Evolutionary conservation across 106 monocot genomes (phyloP).

Genomic region (Allium sativum): DNA sequence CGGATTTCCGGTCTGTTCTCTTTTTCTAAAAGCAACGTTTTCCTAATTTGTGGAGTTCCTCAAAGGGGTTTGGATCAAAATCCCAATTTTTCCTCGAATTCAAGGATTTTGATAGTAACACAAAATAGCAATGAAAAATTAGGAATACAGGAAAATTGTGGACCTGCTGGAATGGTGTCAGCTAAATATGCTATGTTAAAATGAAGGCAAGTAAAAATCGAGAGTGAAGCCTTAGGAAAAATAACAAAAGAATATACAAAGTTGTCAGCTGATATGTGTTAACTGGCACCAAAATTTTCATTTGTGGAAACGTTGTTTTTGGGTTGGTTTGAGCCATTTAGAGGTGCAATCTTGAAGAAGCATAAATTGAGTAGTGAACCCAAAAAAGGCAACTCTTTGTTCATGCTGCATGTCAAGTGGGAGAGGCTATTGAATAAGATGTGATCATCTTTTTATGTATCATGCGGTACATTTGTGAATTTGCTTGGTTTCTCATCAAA

Average conservation of each 20-base stretch:
- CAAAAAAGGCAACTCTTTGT: conserved; percentile 32
- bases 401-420: conserved; percentile 51
- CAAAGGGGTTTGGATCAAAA: not conserved
- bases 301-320: conserved; percentile 82
- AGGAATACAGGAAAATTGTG: not conserved
- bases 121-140: not conserved
- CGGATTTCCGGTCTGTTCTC: not conserved
- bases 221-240: conserved; percentile 85
- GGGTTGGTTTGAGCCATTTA: conserved; percentile 94
- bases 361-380: conserved; percentile 32
- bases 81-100: not conserved
- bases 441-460: conserved; percentile 17
- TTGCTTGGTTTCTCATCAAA: no score
- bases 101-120: not conserved
- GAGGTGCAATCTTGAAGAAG: conserved; percentile 47
- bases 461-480: no score
- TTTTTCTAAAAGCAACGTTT: not conserved
- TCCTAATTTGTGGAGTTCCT: no score
- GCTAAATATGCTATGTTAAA: conserved; percentile 40
- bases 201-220: conserved; percentile 67
- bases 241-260: conserved; percentile 86
- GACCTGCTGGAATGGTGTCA: conserved; percentile 12
- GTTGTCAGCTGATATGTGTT: conserved; percentile 75
- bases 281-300: conserved; percentile 81
- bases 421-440: conserved; percentile 88